Conservation (phyloP, 441 rosid species). For the Kokia cookei region DNA sequence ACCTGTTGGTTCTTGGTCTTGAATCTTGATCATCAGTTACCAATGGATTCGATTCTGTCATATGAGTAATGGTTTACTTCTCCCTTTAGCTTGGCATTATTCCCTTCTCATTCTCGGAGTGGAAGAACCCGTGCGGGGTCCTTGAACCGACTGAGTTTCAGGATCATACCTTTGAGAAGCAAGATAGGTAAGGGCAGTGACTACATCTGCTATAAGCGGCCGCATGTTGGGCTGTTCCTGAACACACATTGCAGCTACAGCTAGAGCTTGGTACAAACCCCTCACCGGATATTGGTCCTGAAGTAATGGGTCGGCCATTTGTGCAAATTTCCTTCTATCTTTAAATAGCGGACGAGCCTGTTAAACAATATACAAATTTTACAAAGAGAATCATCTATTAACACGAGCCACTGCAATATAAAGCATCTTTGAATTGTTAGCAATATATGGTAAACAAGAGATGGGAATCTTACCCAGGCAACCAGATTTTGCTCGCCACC, state of each 20-base stretch:
- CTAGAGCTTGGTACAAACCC: conserved; percentile 91
- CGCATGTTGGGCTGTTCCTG: conserved; percentile 94
- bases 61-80: background rate
- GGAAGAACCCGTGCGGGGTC: conserved; percentile 24
- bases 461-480: conserved; percentile 63
- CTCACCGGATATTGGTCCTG: conserved; percentile 83
- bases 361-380: background rate
- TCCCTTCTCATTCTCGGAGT: conserved; percentile 48
- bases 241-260: conserved; percentile 96
- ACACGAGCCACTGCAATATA: background rate
- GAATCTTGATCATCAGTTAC: background rate
- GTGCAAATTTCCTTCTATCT: conserved; percentile 79
- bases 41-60: background rate
- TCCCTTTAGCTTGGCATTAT: conserved; percentile 12
- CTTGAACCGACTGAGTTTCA: conserved; percentile 27
- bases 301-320: conserved; percentile 84
- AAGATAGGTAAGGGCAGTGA: conserved; percentile 74
- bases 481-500: conserved; percentile 82
- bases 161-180: conserved; percentile 65
- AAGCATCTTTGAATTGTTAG: background rate
- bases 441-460: background rate
- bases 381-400: background rate
- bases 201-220: conserved; percentile 84
- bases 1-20: background rate
- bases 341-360: conserved; percentile 91